These are phyloP conservation scores for Corchorus capsularis DNA, from an alignment of 345 rosid species.

Conservation along the genomic window DNA sequence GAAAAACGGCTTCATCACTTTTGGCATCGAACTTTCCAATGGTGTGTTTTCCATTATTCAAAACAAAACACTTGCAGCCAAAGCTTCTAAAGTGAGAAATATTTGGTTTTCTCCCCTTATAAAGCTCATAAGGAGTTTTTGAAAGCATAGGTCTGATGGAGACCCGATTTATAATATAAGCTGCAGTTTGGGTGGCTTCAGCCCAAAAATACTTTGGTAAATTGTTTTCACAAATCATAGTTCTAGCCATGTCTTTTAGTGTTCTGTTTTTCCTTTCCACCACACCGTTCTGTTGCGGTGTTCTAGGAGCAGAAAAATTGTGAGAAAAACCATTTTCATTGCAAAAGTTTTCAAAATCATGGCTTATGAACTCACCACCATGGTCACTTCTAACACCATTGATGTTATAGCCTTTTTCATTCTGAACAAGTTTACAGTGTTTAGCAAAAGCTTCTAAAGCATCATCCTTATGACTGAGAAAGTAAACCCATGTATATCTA, in stretches of 20 bases:
- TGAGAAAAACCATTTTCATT: background rate
- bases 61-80: slow-evolving; percentile 2
- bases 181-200: background rate
- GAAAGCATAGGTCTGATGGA: background rate
- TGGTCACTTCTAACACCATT: background rate
- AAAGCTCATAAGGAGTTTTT: slow-evolving; percentile 17
- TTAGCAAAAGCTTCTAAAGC: background rate
- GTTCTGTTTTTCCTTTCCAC: background rate
- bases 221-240: background rate
- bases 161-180: background rate
- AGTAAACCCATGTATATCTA: background rate
- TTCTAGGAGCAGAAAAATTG: background rate
- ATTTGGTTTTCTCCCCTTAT: background rate
- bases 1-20: background rate
- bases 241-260: background rate
- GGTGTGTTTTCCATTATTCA: slow-evolving; percentile 5
- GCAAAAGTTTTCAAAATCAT: background rate
- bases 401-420: background rate
- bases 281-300: slow-evolving; percentile 5
- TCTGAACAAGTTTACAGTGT: background rate
- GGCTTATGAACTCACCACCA: background rate
- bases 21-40: slow-evolving; percentile 16
- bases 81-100: background rate
- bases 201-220: background rate
- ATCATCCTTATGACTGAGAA: background rate